Base-by-base conservation (phyloP, 805 yeast genomes). In the Wickerhamomyces bovis region DNA sequence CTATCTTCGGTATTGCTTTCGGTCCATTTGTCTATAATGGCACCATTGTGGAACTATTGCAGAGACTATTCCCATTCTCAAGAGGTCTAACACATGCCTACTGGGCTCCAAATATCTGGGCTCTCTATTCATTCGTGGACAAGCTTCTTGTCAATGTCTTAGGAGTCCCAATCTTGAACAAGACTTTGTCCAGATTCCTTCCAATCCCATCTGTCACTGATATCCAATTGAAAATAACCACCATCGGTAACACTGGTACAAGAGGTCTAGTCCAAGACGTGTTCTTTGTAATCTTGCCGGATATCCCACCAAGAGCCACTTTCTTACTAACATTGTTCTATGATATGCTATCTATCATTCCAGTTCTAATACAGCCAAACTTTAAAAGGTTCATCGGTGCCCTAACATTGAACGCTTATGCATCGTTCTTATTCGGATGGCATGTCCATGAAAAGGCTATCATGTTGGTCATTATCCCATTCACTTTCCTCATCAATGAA, bases 91-190 rank as follows among this genome's bases (percentile, higher is more conserved):
- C 97, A 5, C 99, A 94, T 66, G 97, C 98, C 0, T 94, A 94
- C 67, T 94, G 99, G 98, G 98, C 99, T 1, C 98, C 99, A 15
- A 94, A 94, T 59, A 71, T 89, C 41, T 94, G 99, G 99, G 97
- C 99, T 0, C 56, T 92, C 10, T 94, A 94, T 65, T 86, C 97
- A 2, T 84, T 87, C 53, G 50, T 75, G 13, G 99, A 94, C 65
- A 73, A 95, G 48, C 59, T 83, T 0, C 69, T 89, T 47, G 73
- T 84, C 16, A 72, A 73, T 45, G 47, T 75, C 3, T 66, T 75
- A 8, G 53, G 48, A 30, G 56, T 40, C 18, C 60, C 58, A 19
- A 46, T 77, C 47, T 65, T 80, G 44, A 71, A 77, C 12, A 59
- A 51, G 2, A 51, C 74, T 16, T 53, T 80, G 15, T 54, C 68